Evolutionary conservation across 208 protist genomes (phyloP), one percentile per base, ranked within the genome.

Genomic region (Leishmania guyanensis): DNA sequence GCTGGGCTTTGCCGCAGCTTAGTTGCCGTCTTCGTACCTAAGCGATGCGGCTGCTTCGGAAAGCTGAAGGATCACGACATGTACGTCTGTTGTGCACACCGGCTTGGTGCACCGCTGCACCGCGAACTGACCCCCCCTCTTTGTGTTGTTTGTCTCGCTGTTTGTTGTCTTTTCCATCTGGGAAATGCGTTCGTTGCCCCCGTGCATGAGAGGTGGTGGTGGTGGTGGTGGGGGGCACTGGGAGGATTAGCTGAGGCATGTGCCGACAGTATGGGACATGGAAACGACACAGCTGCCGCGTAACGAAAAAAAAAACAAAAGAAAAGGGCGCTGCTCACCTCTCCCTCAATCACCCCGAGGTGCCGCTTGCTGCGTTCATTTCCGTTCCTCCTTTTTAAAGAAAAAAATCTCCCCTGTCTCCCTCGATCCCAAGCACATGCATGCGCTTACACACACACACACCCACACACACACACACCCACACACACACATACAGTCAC

Each of bases 11-110:
- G 29, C 12, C 9, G 29, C 62, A 33, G 29, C 5, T 66, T 16
- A 3, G 26, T 64, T 20, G 56, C 1, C 33, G 16, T 43, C 29
- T 29, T 68, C 12, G 43, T 39, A 29, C 29, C 29, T 68, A 6
- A 22, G 29, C 22, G 14, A 36, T 9, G 58, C 53, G n/a, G 36
- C 2, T 29, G 39, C 74, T 9, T 62, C 14, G 56, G 70, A 29
- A 69, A 81, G 77, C 70, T 6, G 8, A 79, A 80, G 71, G 56
- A 56, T n/a, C 10, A 68, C 14, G 17, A 68, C 51, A 78, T 14
- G 53, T 65, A 36, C 51, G 39, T 69, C 14, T 77, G 54, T 64
- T 26, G 58, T 29, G 58, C 58, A 29, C 58, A 33, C n/a, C 29
- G 2, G 29, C 26, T n/a, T 68, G 26, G 10, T 14, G 10, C 12